Base-by-base conservation (phyloP, 169 alveolate genomes). In the Eimeria necatrix region DNA sequence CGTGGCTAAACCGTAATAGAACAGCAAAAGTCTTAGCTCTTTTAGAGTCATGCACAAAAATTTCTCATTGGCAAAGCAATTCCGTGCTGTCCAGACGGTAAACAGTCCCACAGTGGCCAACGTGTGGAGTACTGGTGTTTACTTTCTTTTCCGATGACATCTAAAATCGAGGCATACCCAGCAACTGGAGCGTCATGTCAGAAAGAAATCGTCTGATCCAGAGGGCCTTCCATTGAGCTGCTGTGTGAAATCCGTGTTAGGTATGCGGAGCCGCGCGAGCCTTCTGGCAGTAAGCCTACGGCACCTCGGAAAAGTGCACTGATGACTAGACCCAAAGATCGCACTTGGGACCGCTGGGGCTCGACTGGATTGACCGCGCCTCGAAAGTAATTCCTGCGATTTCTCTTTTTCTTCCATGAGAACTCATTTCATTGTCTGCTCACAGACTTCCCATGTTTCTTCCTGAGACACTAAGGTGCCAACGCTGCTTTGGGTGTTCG, bases 311-410 rank as follows among this genome's bases (percentile, higher is more conserved):
- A 85, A 6, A 85, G 49, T 56, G 46, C 76, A 7, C 41, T 85
- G 59, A 56, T 85, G 92, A 32, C 80, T 4, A 85, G 92, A 48
- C 92, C 92, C 16, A 85, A 85, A 60, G 92, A 85, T 3, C 92
- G 92, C 22, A 85, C 92, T 10, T 85, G 92, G 92, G 92, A 85
- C 59, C 92, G 92, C 64, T 85, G 92, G 92, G 92, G 92, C 48
- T 59, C 92, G 56, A 85, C 92, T 85, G 92, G 92, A 18, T 46
- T 85, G 80, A 85, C 92, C 26, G 92, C 92, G n/a, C 92, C 92
- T n/a, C 92, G 92, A 51, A 85, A 85, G 92, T 85, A 60, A 85
- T 3, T 4, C 56, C 18, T 4, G 18, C 16, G 1, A 4, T 6
- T 53, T 3, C 32, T 24, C 20, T 53, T 26, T 41, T 26, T 10